Evolutionary conservation across 2,329 filamentous ascomycete species (phyloP).

Genomic region (Fusarium continuum): DNA sequence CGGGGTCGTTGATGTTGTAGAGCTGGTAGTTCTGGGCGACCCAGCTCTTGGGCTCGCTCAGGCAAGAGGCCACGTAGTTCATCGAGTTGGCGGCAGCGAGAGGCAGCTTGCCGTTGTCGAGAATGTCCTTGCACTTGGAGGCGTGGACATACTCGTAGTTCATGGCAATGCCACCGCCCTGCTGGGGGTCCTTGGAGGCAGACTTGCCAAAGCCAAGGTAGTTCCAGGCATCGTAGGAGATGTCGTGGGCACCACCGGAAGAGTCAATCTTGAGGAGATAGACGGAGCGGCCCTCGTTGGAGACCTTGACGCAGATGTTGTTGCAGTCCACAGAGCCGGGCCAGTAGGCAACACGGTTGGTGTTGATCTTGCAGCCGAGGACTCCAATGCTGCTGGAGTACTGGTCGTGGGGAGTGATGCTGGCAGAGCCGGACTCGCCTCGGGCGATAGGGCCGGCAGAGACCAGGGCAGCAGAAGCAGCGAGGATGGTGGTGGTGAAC

Average conservation of each 20-base stretch:
- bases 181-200: constrained; percentile 56
- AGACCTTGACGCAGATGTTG: constrained; percentile 65
- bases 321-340: constrained; percentile 62
- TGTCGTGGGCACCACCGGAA: constrained; percentile 65
- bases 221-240: constrained; percentile 71
- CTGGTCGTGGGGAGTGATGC: constrained; percentile 63
- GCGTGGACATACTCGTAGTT: constrained; percentile 59
- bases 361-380: constrained; percentile 68
- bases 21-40: constrained; percentile 62
- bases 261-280: constrained; percentile 67
- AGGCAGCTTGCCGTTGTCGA: constrained; percentile 61
- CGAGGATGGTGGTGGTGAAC: constrained; percentile 46
- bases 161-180: constrained; percentile 62
- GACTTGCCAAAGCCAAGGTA: constrained; percentile 61
- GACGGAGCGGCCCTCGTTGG: constrained; percentile 58
- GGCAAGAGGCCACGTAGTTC: constrained; percentile 60
- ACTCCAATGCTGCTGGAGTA: constrained; percentile 68
- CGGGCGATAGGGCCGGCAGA: constrained; percentile 43
- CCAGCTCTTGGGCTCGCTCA: constrained; percentile 57
- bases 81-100: constrained; percentile 66
- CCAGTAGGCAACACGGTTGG: constrained; percentile 70
- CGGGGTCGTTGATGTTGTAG: constrained; percentile 62
- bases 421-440: constrained; percentile 44
- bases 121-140: constrained; percentile 59
- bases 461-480: constrained; percentile 43